These are phyloP conservation scores for Musa itinerans DNA, from an alignment of 176 grass and related monocot species.

Conservation along the genomic window DNA sequence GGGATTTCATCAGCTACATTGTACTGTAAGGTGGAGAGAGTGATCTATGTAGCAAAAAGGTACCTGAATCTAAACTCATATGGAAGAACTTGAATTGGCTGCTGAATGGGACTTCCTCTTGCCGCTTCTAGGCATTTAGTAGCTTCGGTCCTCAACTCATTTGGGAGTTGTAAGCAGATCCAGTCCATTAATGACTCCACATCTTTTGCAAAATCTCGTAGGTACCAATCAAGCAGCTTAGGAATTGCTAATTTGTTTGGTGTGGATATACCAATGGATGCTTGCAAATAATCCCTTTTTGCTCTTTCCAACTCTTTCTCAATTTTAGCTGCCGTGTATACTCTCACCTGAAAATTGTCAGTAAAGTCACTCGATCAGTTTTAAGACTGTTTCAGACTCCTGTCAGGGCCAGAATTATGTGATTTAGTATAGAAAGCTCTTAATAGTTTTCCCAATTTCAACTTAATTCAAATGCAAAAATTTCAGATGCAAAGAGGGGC, in stretches of 20 bases:
- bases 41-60: constrained; percentile 40
- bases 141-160: constrained; percentile 34
- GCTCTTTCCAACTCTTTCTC: constrained; percentile 83
- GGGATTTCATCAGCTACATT: neutral
- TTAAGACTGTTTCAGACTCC: neutral
- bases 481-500: no score
- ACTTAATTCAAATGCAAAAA: no score
- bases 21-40: neutral
- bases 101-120: constrained; percentile 15
- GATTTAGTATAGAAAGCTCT: no score
- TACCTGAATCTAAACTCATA: constrained; percentile 96
- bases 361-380: neutral
- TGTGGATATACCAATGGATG: constrained; percentile 50
- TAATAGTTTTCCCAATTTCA: no score
- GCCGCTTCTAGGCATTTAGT: constrained; percentile 40
- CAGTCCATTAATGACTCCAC: constrained; percentile 97
- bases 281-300: constrained; percentile 79
- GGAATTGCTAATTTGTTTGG: constrained; percentile 62
- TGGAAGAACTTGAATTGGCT: constrained; percentile 47
- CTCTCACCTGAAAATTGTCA: constrained; percentile 47
- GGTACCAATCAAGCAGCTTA: constrained; percentile 86
- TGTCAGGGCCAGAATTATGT: no score
- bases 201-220: constrained; percentile 86
- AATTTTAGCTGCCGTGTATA: constrained; percentile 65
- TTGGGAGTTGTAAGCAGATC: constrained; percentile 88